Conservation (phyloP, 164 flowering plant species). For the Akebia trifoliata region DNA sequence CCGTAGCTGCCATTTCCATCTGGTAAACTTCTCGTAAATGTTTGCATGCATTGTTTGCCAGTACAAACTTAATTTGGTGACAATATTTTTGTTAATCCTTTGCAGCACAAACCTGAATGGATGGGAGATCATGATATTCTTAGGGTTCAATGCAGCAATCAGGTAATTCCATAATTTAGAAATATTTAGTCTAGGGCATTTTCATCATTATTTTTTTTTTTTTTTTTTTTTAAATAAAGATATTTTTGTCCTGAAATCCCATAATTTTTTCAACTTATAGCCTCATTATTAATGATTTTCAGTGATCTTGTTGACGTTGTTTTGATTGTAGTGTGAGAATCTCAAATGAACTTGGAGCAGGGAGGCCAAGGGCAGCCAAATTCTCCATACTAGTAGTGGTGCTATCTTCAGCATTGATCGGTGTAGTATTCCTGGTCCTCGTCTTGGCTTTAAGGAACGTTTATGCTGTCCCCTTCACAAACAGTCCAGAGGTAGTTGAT, state of each 20-base stretch:
- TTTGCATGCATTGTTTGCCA: background rate
- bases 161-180: slow-evolving; percentile 18
- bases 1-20: slow-evolving; percentile 43
- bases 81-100: background rate
- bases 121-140: slow-evolving; percentile 33
- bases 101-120: slow-evolving; percentile 36
- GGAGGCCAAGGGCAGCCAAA: slow-evolving; percentile 37
- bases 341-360: slow-evolving; percentile 39
- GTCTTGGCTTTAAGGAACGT: slow-evolving; percentile 26
- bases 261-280: too few species aligned
- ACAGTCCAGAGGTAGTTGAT: slow-evolving; percentile 13
- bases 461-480: slow-evolving; percentile 25
- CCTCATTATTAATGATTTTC: too few species aligned
- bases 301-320: too few species aligned
- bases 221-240: background rate
- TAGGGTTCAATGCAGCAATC: slow-evolving; percentile 45
- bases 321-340: slow-evolving; percentile 26
- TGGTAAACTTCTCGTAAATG: slow-evolving; percentile 22
- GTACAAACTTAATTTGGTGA: background rate
- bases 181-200: background rate
- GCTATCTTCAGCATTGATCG: slow-evolving; percentile 19
- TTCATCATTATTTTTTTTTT: background rate
- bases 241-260: too few species aligned
- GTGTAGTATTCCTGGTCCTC: slow-evolving; percentile 22
- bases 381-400: slow-evolving; percentile 29